These are phyloP conservation scores for Neofusicoccum parvum DNA, from an alignment of 2,329 filamentous ascomycete species.

Conservation along the genomic window DNA sequence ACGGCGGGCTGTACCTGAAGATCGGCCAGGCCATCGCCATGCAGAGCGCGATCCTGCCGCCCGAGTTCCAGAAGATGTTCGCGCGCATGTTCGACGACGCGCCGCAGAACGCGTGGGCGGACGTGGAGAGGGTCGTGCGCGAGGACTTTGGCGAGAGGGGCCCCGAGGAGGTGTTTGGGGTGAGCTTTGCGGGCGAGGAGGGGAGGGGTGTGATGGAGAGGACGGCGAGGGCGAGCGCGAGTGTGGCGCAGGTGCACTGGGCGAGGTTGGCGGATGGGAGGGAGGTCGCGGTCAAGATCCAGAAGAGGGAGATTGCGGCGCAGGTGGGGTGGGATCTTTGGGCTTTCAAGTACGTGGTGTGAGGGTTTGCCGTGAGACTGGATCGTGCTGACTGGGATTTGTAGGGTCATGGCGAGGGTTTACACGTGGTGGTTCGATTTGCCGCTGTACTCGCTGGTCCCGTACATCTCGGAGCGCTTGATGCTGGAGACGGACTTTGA, in stretches of 20 bases:
- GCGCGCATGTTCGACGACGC: constrained; percentile 96
- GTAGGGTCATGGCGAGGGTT: constrained; percentile 73
- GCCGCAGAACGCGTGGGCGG: constrained; percentile 85
- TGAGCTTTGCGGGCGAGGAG: constrained; percentile 73
- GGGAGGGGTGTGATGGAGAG: constrained; percentile 68
- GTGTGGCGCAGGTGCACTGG: constrained; percentile 97
- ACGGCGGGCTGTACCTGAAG: constrained; percentile 94
- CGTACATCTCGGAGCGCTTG: constrained; percentile 90
- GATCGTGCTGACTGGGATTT: constrained; percentile 11
- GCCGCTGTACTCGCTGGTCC: constrained; percentile 87
- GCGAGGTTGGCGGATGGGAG: constrained; percentile 81
- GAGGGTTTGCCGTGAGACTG: too few relatives aligned
- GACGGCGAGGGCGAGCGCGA: constrained; percentile 77
- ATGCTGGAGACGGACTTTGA: constrained; percentile 92
- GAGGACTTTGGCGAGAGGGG: constrained; percentile 85
- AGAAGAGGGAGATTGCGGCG: constrained; percentile 89
- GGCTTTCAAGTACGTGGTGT: constrained; percentile 74
- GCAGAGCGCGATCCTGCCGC: constrained; percentile 91
- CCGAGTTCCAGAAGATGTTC: constrained; percentile 97
- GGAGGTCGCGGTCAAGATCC: constrained; percentile 93
- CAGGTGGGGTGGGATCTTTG: constrained; percentile 95
- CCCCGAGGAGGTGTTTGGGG: constrained; percentile 88
- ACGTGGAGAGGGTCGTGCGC: constrained; percentile 80
- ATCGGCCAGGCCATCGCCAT: constrained; percentile 98
- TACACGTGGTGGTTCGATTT: constrained; percentile 90